Evolutionary conservation across 2,329 filamentous ascomycete species (phyloP), one percentile per base, ranked within the genome.

Genomic region (Ceratocystis diversiconidia): DNA sequence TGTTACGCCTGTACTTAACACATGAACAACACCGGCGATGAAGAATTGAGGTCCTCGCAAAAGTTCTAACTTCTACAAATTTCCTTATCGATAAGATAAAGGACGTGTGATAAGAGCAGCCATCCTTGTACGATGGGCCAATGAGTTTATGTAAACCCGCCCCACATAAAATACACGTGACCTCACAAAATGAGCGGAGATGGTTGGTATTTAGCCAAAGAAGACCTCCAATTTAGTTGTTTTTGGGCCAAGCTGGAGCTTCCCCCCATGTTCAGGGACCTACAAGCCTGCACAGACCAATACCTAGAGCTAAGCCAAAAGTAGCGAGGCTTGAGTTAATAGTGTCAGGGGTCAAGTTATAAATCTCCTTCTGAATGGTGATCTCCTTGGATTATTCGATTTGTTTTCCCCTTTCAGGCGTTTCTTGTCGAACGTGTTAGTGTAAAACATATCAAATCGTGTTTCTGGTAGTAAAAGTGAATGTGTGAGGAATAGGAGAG

Each of bases 71-170:
- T 46, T 63, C 17, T 41, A 48, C 61, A 67, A 63, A 65, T 62
- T 68, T 65, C 44, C 61, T 68, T 68, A 68, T 68, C 66, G 66
- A 68, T 68, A 68, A 66, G 30, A 32, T 61, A 64, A 22, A 19
- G 3, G 0, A 3, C 3, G 17, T 6, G 1, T 12, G 52, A 59
- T 32, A 59, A 59, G 28, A 25, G 0, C 28, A 59, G 50, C 15
- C 22, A n/a, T n/a, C 46, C 19, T 19, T 50, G 19, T 7, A 48
- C 17, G 2, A 55, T 22, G 12, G 17, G 22, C 52, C 52, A 36
- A 59, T 59, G 52, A 2, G 12, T 7, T 4, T 1, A 36, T 59
- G 52, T 3, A 36, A n/a, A 59, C 32, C 1, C 2, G 52, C 17
- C 28, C 52, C 52, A 57, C 28, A 25, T 6, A 8, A 1, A 3